Evolutionary conservation across 1,139 yeast genomes (phyloP), one percentile per base, ranked within the genome.

Genomic region (Yamadazyma diddensiae): DNA sequence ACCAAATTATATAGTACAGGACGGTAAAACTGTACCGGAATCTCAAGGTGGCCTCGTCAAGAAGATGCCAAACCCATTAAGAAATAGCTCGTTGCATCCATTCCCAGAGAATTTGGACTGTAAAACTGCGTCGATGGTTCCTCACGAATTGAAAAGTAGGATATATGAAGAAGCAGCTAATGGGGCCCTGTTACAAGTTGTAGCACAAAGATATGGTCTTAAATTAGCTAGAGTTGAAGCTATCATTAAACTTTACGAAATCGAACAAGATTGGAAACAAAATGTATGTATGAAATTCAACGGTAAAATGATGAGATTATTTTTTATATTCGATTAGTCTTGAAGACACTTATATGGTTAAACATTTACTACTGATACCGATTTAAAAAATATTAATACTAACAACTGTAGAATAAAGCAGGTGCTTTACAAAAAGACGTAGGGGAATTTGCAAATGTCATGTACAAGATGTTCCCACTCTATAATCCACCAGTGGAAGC

Each of bases 151-250:
- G 53, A 84, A 82, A 55, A 55, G 59, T 21, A 65, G 70, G 30
- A 82, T 92, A 28, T 70, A 76, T 36, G 62, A 67, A 30, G 90
- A 79, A 35, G 68, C 79, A 36, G 65, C 62, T 18, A 65, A 62
- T 25, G 76, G 77, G 23, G 50, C 70, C 30, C 73, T 82, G 31
- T 63, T 79, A 21, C 94, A 85, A 56, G 82, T 80, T 47, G 79
- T 85, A 33, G 92, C 97, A 11, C 78, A 82, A 45, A 78, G 77
- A 49, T 82, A 80, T 50, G 92, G 94, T 5, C 67, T 92, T 40
- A 84, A 86, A 50, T 75, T 88, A 43, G 85, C 88, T 35, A 75
- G 97, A 55, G 72, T 92, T 20, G 96, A 88, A 52, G 97, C 97
- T 12, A 70, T 90, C 41, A 65, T 85, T 18, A 79, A 76, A 54